Evolutionary conservation across 2,329 filamentous ascomycete genomes (phyloP), one percentile per base, ranked within the genome.

Genomic region (Pseudogymnoascus pannorum): DNA sequence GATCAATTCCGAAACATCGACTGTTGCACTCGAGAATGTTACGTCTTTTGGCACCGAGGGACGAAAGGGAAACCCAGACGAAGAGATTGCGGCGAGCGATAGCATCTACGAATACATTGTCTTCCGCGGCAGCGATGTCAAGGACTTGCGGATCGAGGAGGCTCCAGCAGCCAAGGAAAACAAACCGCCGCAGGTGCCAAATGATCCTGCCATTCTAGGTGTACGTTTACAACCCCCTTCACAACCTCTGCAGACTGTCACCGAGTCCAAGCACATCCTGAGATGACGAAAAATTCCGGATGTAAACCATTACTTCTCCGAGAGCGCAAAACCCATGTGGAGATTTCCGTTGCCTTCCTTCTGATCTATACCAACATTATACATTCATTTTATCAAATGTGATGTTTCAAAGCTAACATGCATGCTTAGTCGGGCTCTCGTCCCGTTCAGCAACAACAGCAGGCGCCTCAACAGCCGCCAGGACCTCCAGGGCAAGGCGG

Each of bases 271-370:
- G 18, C 57, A 61, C 42, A 38, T 64, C 36, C 61, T 66, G 75
- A 69, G 70, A 85, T 96, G 92, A 96, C 91, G 90, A 95, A 94
- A 78, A 78, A 96, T 90, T 88, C 83, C 92, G 92, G 92, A 96
- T 96, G 91, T 94, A 91, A 96, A 95, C 77, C 78, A 82, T 81
- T 84, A 81, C 80, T 84, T 86, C 87, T 88, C 89, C 89, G 89
- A 88, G 88, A 89, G 91, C 91, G 92, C 92, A 96, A 87, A 85
- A 79, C 83, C 83, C 80, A 96, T 92, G 96, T 87, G 92, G 96
- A 78, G 85, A 87, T 89, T 87, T 96, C 92, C 92, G 92, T 96
- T 97, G 92, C 92, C 92, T 97, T 97, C 92, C 92, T 97, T 96
- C 92, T 97, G 92, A 96, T 86, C 57, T 24, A 38, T 58, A 31